phyloP scores from a whole-genome alignment of 2,329 filamentous ascomycete species.

The Aspergillus vadensis region DNA sequence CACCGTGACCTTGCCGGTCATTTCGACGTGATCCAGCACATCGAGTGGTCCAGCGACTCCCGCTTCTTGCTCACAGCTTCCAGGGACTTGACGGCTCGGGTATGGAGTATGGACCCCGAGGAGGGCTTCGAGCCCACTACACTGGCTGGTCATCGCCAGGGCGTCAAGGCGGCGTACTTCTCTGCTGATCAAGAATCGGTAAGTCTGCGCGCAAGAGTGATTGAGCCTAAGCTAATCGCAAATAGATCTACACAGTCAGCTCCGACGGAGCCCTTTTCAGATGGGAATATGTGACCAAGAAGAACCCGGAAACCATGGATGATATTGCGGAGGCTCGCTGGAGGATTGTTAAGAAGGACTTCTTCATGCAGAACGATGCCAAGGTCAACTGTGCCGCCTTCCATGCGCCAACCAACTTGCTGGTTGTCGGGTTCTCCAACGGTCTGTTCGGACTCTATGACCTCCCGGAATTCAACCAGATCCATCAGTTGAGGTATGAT shows the following conservation, averaged over 20 bases:
- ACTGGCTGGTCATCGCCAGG: slow-evolving; percentile 85
- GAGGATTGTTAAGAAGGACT: slow-evolving; percentile 89
- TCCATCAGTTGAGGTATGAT: slow-evolving; percentile 70
- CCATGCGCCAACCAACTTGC: slow-evolving; percentile 80
- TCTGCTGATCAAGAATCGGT: slow-evolving; percentile 85
- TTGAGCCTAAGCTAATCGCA: slow-evolving; percentile 17
- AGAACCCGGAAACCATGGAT: slow-evolving; percentile 62
- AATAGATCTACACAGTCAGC: slow-evolving; percentile 83
- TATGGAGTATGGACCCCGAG: slow-evolving; percentile 91
- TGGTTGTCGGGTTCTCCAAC: slow-evolving; percentile 96
- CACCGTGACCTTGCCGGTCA: slow-evolving; percentile 86
- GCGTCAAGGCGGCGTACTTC: slow-evolving; percentile 94
- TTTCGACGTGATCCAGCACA: slow-evolving; percentile 80
- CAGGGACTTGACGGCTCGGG: slow-evolving; percentile 86
- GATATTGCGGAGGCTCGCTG: slow-evolving; percentile 73
- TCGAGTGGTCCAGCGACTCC: slow-evolving; percentile 96
- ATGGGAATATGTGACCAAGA: slow-evolving; percentile 77
- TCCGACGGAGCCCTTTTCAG: slow-evolving; percentile 96
- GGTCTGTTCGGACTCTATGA: slow-evolving; percentile 94
- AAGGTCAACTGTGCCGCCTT: slow-evolving; percentile 88
- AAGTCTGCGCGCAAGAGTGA: slow-evolving; percentile 22
- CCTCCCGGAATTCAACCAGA: slow-evolving; percentile 91
- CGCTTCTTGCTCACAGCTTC: slow-evolving; percentile 91
- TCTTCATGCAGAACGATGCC: slow-evolving; percentile 88
- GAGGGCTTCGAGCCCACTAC: slow-evolving; percentile 88